These are phyloP conservation scores for Daldinia eschscholtzii DNA, from an alignment of 2,329 filamentous ascomycete genomes.

Conservation along the genomic window DNA sequence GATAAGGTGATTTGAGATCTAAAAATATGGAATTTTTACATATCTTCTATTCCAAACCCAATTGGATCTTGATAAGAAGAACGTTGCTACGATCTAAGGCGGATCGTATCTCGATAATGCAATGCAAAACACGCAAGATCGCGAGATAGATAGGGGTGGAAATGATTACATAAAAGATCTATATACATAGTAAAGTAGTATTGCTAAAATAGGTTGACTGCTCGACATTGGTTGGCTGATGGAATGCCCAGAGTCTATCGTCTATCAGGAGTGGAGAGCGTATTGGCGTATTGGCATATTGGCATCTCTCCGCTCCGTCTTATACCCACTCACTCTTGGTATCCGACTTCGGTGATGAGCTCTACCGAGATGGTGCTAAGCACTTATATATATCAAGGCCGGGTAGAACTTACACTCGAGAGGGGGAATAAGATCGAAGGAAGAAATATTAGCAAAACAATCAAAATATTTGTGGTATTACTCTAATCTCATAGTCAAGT, in stretches of 20 bases:
- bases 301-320: constrained; percentile 31
- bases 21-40: not conserved
- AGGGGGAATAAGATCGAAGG: not conserved
- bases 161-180: constrained; percentile 10
- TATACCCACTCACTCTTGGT: constrained; percentile 19
- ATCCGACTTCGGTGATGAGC: constrained; percentile 38
- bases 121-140: not conserved
- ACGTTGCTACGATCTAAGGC: not conserved
- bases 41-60: too few species aligned
- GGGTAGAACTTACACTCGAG: not conserved
- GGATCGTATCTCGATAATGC: constrained; percentile 1
- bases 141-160: not conserved
- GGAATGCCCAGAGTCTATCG: constrained; percentile 6
- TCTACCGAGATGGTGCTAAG: constrained; percentile 18
- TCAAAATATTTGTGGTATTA: not conserved
- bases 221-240: constrained; percentile 22
- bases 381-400: constrained; percentile 8
- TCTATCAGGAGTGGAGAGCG: constrained; percentile 20
- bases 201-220: constrained; percentile 28
- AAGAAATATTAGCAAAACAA: not conserved
- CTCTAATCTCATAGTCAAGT: not conserved
- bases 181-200: constrained; percentile 5
- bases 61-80: not conserved
- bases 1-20: not conserved
- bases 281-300: constrained; percentile 6